Conservation (phyloP, 2,329 filamentous ascomycete genomes). For the Fusarium burgessii region DNA sequence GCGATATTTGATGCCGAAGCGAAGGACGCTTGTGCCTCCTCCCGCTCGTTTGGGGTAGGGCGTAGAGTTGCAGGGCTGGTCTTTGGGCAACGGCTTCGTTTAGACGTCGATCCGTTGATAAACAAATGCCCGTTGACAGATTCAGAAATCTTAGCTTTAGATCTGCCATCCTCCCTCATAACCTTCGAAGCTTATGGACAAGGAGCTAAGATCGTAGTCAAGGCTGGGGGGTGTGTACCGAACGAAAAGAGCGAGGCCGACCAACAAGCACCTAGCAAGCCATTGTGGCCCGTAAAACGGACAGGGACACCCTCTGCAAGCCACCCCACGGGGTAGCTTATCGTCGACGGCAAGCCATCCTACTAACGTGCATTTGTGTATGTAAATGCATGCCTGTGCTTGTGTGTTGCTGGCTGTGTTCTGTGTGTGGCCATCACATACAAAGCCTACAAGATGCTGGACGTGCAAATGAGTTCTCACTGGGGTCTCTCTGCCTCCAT, state of each 20-base stretch:
- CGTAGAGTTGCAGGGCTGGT: constrained; percentile 33
- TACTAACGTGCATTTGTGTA: constrained; percentile 37
- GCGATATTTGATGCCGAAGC: constrained; percentile 45
- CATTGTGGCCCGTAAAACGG: constrained; percentile 35
- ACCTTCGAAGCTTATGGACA: constrained; percentile 35
- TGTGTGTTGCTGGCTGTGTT: constrained; percentile 24
- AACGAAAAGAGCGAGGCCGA: constrained; percentile 18
- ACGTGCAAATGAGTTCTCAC: constrained; percentile 36
- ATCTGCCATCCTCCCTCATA: constrained; percentile 33
- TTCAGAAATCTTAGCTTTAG: constrained; percentile 34
- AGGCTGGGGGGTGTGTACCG: constrained; percentile 36
- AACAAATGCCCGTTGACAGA: constrained; percentile 38
- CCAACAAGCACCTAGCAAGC: constrained; percentile 30
- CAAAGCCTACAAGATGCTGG: constrained; percentile 22
- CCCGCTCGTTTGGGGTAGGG: constrained; percentile 41
- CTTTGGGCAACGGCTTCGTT: constrained; percentile 37
- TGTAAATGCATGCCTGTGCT: constrained; percentile 42
- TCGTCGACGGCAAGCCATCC: constrained; percentile 33
- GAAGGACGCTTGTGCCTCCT: constrained; percentile 43
- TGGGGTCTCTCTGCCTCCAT: constrained; percentile 1
- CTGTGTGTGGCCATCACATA: constrained; percentile 37
- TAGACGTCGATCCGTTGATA: constrained; percentile 41
- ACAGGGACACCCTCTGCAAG: constrained; percentile 28
- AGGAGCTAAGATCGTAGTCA: constrained; percentile 32
- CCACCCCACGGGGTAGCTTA: constrained; percentile 35